phyloP scores from a whole-genome alignment of 345 rosid genomes.

The Draba incana region DNA sequence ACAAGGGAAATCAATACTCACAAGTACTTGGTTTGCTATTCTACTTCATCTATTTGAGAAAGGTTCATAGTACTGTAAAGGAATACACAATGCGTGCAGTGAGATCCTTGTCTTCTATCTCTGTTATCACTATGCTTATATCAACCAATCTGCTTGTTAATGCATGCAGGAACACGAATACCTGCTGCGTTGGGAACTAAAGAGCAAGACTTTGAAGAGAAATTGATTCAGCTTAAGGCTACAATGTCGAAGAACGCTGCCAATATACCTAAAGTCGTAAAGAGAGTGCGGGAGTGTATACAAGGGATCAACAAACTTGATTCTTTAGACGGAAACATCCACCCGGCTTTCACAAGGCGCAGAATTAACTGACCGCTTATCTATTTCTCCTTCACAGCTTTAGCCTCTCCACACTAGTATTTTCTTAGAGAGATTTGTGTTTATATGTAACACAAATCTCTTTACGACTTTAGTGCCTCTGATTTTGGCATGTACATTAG shows the following conservation, averaged over 20 bases:
- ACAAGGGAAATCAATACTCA: not conserved
- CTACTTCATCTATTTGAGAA: not conserved
- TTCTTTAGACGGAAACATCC: conserved; percentile 50
- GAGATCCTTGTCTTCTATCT: conserved; percentile 7
- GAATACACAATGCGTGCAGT: not conserved
- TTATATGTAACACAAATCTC: too few relatives aligned
- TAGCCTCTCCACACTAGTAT: not conserved
- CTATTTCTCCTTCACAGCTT: not conserved
- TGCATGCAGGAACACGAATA: conserved; percentile 31
- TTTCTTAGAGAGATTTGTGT: too few relatives aligned
- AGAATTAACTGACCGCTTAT: conserved; percentile 18
- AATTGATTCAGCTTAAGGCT: conserved; percentile 51
- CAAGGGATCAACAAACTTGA: conserved; percentile 55
- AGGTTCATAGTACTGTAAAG: not conserved
- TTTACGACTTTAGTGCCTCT: too few relatives aligned
- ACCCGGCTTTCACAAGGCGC: conserved; percentile 55
- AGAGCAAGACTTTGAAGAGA: conserved; percentile 47
- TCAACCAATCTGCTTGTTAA: conserved; percentile 24
- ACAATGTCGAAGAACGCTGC: conserved; percentile 51
- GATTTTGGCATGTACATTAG: conserved; percentile 9
- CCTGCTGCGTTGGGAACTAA: conserved; percentile 26
- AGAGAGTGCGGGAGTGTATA: conserved; percentile 64
- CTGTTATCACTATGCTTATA: conserved; percentile 2
- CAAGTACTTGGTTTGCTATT: not conserved
- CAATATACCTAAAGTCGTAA: conserved; percentile 51